A percentile compares a stretch with the other conserved stretches of the same genome.
Conservation (phyloP, 176 grass and related monocot species). For the Pontederia paniculata region DNA sequence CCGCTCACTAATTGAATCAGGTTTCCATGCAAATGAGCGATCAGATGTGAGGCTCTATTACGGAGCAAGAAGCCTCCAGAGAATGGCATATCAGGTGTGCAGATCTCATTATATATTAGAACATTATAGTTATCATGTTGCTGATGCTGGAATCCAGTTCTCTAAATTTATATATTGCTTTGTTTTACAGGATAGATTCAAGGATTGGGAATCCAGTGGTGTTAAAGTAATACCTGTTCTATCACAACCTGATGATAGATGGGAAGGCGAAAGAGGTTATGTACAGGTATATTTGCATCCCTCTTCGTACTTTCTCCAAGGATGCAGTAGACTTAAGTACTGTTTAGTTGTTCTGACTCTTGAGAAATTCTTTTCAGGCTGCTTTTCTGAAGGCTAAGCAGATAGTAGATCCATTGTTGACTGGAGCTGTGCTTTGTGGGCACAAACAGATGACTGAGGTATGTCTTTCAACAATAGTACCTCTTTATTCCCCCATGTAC, state of each 20-base stretch:
- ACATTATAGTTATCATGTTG: not conserved
- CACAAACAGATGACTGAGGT: slow-evolving; percentile 94
- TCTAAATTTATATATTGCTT: not conserved
- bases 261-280: slow-evolving; percentile 37
- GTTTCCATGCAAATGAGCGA: slow-evolving; percentile 55
- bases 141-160: too few relatives aligned
- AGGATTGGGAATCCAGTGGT: slow-evolving; percentile 38
- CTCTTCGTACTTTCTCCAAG: slow-evolving; percentile 7
- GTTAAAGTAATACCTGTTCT: slow-evolving; percentile 40
- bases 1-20: slow-evolving; percentile 70
- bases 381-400: slow-evolving; percentile 58
- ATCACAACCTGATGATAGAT: slow-evolving; percentile 31
- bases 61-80: slow-evolving; percentile 61
- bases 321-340: not conserved
- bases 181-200: slow-evolving; percentile 38
- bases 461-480: not conserved
- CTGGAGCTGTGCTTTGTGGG: slow-evolving; percentile 79
- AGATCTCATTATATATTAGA: not conserved
- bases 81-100: slow-evolving; percentile 56
- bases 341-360: not conserved
- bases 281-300: slow-evolving; percentile 28
- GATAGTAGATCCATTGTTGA: slow-evolving; percentile 42
- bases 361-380: slow-evolving; percentile 33
- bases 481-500: not conserved
- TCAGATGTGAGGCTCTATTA: slow-evolving; percentile 89